Evolutionary conservation across 2,329 filamentous ascomycete genomes (phyloP).

Genomic region (Hypomyces perniciosus): DNA sequence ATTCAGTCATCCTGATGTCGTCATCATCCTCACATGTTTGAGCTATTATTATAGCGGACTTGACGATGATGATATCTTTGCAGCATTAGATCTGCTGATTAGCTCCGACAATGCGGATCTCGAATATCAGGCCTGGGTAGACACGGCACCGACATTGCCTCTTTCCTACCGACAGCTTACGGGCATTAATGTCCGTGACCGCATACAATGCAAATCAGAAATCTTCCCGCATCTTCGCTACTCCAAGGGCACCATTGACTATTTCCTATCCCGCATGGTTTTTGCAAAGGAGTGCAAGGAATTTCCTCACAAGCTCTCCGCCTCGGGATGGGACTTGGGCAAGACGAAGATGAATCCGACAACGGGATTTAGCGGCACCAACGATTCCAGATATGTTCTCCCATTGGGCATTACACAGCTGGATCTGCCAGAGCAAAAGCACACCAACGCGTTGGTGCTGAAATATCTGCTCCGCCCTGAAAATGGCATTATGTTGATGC

Average conservation of each 20-base stretch:
- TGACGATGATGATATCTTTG: conserved; percentile 40
- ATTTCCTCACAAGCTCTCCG: conserved; percentile 56
- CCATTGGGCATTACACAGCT: conserved; percentile 51
- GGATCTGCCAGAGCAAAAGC: conserved; percentile 47
- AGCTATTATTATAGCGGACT: conserved; percentile 55
- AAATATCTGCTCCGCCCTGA: conserved; percentile 49
- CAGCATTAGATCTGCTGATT: conserved; percentile 40
- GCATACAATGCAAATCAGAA: conserved; percentile 35
- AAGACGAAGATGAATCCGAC: conserved; percentile 40
- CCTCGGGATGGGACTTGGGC: conserved; percentile 63
- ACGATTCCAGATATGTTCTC: conserved; percentile 54
- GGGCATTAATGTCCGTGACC: conserved; percentile 55
- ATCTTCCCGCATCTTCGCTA: conserved; percentile 50
- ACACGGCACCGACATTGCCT: conserved; percentile 28
- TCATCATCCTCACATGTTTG: conserved; percentile 50
- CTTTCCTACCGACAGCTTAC: conserved; percentile 33
- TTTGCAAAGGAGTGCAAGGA: conserved; percentile 58
- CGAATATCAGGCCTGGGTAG: conserved; percentile 48
- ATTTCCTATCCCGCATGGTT: conserved; percentile 52
- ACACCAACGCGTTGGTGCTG: conserved; percentile 64
- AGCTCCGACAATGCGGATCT: conserved; percentile 44
- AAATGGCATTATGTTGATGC: conserved; percentile 41
- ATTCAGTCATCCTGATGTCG: conserved; percentile 56
- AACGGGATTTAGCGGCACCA: conserved; percentile 66
- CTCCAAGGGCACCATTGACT: conserved; percentile 54